phyloP scores from a whole-genome alignment of 768 basidiomycete species.

The Leccinum olivaceopallidum region DNA sequence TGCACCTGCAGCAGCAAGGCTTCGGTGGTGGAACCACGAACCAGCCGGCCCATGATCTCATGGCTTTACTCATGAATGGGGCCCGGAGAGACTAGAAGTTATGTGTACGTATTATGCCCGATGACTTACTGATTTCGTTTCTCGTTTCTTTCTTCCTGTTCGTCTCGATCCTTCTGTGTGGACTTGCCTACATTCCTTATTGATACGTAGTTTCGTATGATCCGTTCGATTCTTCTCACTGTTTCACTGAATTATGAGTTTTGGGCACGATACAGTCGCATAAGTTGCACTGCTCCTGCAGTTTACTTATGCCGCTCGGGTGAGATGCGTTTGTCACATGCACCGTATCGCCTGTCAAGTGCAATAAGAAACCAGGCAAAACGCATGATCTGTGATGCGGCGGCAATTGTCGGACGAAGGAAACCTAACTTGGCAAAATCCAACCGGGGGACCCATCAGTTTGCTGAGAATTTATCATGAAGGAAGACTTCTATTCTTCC shows the following conservation, averaged over 20 bases:
- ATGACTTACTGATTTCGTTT: conserved; percentile 18
- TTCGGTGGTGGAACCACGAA: conserved; percentile 45
- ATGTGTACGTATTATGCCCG: conserved; percentile 13
- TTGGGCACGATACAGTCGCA: conserved; percentile 9
- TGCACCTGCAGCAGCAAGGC: conserved; percentile 64
- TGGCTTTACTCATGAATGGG: conserved; percentile 82
- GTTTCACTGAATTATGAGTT: conserved; percentile 29
- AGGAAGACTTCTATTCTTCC: conserved; percentile 35
- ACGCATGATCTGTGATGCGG: conserved; percentile 10
- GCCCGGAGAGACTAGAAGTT: conserved; percentile 53
- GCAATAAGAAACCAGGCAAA: conserved; percentile 4
- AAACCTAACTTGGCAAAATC: conserved; percentile 11
- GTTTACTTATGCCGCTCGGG: conserved; percentile 5
- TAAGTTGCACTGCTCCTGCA: background rate
- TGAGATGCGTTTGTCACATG: conserved; percentile 15
- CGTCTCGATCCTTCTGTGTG: conserved; percentile 17
- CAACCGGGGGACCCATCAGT: conserved; percentile 15
- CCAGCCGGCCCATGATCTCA: conserved; percentile 71
- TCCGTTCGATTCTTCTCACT: conserved; percentile 22
- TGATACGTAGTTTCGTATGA: conserved; percentile 32
- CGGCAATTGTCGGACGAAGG: conserved; percentile 21
- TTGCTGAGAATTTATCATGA: conserved; percentile 25
- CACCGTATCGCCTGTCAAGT: conserved; percentile 10
- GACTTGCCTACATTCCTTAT: conserved; percentile 35
- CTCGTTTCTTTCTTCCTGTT: conserved; percentile 7